Percentiles rank a stretch among this genome's conserved stretches.
Conservation (phyloP, 768 basidiomycete genomes). For the Lentinus tigrinus region DNA sequence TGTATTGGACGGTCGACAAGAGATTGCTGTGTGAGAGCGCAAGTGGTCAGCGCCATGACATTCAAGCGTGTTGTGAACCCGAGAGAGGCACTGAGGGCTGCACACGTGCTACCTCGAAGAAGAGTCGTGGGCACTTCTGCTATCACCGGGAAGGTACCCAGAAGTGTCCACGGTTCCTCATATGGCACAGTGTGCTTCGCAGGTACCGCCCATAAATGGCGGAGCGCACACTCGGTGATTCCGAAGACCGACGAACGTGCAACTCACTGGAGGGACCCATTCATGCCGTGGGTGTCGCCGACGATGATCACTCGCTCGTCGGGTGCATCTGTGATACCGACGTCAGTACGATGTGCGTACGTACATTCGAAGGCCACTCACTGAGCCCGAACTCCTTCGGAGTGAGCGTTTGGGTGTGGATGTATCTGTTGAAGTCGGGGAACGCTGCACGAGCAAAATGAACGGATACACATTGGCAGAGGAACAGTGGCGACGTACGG, state of each 20-base stretch:
- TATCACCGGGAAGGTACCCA: background rate
- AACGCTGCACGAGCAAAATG: slow-evolving; percentile 29
- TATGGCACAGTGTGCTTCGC: background rate
- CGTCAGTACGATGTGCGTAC: background rate
- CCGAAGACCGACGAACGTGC: background rate
- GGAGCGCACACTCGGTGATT: background rate
- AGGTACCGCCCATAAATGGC: background rate
- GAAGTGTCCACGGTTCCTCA: background rate
- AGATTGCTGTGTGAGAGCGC: slow-evolving; percentile 48
- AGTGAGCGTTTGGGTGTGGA: slow-evolving; percentile 40
- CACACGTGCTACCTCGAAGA: background rate
- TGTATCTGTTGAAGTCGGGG: slow-evolving; percentile 60
- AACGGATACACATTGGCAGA: background rate
- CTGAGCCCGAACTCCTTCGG: slow-evolving; percentile 54
- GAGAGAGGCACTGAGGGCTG: slow-evolving; percentile 6
- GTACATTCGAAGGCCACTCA: slow-evolving; percentile 24
- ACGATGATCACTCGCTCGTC: slow-evolving; percentile 66
- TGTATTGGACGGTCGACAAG: slow-evolving; percentile 59
- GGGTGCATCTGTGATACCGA: slow-evolving; percentile 42
- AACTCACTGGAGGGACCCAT: slow-evolving; percentile 61
- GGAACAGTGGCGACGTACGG: background rate
- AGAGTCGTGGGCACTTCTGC: background rate
- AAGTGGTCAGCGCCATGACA: background rate
- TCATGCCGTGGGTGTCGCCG: slow-evolving; percentile 90
- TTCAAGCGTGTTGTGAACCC: background rate